phyloP scores from a whole-genome alignment of 441 rosid genomes.

The Pelargonium hybrid region DNA sequence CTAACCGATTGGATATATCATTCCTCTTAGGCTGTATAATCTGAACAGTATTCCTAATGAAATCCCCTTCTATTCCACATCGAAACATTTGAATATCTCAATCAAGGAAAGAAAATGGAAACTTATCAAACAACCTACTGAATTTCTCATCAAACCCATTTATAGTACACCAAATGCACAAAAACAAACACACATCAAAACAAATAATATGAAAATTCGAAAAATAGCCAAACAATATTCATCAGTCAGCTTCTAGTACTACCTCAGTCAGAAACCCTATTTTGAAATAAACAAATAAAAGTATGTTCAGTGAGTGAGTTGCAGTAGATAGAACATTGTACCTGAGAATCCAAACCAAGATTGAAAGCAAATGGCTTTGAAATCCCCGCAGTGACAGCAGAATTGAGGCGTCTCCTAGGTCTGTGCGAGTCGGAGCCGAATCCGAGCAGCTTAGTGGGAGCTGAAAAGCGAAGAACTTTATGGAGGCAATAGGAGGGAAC shows the following conservation, averaged over 20 bases:
- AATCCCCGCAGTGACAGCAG: conserved; percentile 46
- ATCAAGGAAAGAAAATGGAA: neutral
- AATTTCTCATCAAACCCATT: neutral
- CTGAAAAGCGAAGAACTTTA: conserved; percentile 11
- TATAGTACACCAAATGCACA: neutral
- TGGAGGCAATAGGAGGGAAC: conserved; percentile 32
- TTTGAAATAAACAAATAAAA: neutral
- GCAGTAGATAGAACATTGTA: conserved; percentile 8
- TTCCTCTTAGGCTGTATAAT: no score
- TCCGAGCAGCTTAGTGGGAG: conserved; percentile 20
- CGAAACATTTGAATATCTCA: neutral
- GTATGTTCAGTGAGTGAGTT: neutral
- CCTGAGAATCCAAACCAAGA: conserved; percentile 73
- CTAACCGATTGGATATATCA: no score
- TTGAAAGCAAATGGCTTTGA: conserved; percentile 44
- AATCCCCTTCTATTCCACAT: no score
- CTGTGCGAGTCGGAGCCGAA: conserved; percentile 30
- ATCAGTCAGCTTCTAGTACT: neutral
- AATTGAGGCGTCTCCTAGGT: conserved; percentile 31
- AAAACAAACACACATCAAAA: neutral
- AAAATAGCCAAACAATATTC: neutral
- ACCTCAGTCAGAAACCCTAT: no score
- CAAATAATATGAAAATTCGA: neutral
- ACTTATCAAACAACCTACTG: neutral
- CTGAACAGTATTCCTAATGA: no score